Evolutionary conservation across 768 basidiomycete species (phyloP), one percentile per base, ranked within the genome.

Genomic region (Lanmaoa pseudosensibilis): DNA sequence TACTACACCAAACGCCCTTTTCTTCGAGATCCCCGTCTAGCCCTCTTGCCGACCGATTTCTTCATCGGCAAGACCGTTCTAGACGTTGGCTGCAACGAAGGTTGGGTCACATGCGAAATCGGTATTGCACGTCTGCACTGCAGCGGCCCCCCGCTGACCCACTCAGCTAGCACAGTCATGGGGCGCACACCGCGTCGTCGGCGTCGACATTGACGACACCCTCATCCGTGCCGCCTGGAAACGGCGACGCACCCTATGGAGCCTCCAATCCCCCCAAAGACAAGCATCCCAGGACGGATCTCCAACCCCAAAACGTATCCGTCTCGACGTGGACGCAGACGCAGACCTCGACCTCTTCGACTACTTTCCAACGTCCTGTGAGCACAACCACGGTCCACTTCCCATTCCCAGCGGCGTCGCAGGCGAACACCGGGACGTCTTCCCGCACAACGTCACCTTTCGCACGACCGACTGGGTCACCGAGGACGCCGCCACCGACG

Each of bases 51-150:
- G 0, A 39, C 69, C 4, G 61, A 70, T 2, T 73, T 88, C 34
- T 85, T 94, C 62, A 27, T 56, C 4, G 79, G 71, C 15, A 81
- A 82, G 55, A 74, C 77, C 46, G 86, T 94, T 3, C 78, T 96
- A 12, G 93, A 96, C 70, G 73, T 95, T 0, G 93, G 93, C 1
- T 92, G 90, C 67, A 96, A 95, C 68, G 86, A 91, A 65, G 93
- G 93, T 9, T 83, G 81, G 79, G 85, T 95, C 36, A 87, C 90
- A 1, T 88, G 88, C 66, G 90, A 94, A 68, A 84, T 94, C n/a
- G 92, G 92, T 60, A 18, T 12, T 10, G 10, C 25, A 30, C 27
- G 19, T 41, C 5, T 16, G 10, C 25, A 11, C 7, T 11, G 18
- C 18, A 30, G 18, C 7, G 6, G 40, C n/a, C 27, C 1, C 45